Percentiles rank a stretch among this genome's conserved stretches.
Conservation (phyloP, 2,329 filamentous ascomycete species). For the Massarina eburnea region DNA sequence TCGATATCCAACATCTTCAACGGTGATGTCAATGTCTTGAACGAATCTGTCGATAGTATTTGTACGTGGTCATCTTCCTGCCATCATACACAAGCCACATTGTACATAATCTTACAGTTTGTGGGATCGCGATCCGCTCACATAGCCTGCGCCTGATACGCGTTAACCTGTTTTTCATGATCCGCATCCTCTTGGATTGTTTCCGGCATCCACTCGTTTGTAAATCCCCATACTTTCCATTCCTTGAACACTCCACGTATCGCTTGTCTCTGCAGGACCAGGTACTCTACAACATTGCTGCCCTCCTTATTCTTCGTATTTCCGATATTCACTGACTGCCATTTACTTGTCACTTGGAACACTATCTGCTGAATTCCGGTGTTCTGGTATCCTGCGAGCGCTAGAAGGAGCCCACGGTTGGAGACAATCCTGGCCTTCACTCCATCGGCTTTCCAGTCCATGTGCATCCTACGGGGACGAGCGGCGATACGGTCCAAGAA, state of each 20-base stretch:
- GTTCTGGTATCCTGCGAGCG: conserved; percentile 37
- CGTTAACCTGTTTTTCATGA: conserved; percentile 22
- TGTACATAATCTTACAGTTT: not conserved
- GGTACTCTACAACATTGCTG: conserved; percentile 60
- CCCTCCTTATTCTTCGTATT: not conserved
- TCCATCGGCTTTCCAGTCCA: conserved; percentile 44
- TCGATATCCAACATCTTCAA: not conserved
- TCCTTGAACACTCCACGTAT: conserved; percentile 49
- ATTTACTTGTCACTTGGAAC: conserved; percentile 23
- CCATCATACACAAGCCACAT: not conserved
- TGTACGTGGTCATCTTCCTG: not conserved
- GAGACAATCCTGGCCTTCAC: conserved; percentile 56
- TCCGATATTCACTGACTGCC: conserved; percentile 16
- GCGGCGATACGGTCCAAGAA: conserved; percentile 58
- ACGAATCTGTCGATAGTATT: not conserved
- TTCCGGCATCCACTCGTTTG: conserved; percentile 50
- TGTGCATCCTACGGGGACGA: conserved; percentile 51
- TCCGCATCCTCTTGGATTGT: conserved; percentile 23
- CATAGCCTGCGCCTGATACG: conserved; percentile 15
- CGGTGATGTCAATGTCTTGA: not conserved
- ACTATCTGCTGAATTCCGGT: conserved; percentile 30
- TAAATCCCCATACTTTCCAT: conserved; percentile 69
- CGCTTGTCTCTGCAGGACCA: conserved; percentile 61
- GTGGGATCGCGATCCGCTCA: not conserved
- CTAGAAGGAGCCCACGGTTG: conserved; percentile 55